Evolutionary conservation across 2,329 filamentous ascomycete species (phyloP).

Genomic region (Tympanopsis confertula): DNA sequence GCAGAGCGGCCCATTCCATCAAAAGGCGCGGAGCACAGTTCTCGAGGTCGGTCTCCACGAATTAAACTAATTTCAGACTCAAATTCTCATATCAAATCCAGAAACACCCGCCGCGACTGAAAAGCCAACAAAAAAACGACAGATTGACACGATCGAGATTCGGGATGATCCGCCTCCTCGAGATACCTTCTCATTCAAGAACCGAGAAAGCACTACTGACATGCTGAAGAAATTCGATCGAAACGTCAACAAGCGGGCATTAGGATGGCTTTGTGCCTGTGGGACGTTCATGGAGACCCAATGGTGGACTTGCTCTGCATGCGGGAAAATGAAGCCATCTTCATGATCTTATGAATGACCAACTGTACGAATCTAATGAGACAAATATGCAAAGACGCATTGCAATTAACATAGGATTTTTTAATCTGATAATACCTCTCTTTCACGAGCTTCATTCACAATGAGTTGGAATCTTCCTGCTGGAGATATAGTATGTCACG

Average conservation of each 20-base stretch:
- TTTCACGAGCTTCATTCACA: too few relatives aligned
- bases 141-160: too few relatives aligned
- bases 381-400: not conserved
- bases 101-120: too few relatives aligned
- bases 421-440: too few relatives aligned
- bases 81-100: too few relatives aligned
- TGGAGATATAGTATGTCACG: too few relatives aligned
- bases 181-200: too few relatives aligned
- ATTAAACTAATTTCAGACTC: too few relatives aligned
- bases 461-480: too few relatives aligned
- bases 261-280: constrained; percentile 5
- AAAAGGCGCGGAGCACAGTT: not conserved
- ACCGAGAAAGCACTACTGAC: not conserved
- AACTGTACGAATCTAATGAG: not conserved
- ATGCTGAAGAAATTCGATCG: constrained; percentile 1
- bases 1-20: constrained; percentile 3
- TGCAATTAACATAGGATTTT: not conserved
- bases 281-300: constrained; percentile 2
- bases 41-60: constrained; percentile 2
- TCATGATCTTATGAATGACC: constrained; percentile 1
- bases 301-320: constrained; percentile 5
- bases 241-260: constrained; percentile 3
- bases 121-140: too few relatives aligned
- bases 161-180: too few relatives aligned
- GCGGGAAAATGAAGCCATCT: constrained; percentile 3